Conservation (phyloP, 345 rosid genomes). For the Jatropha curcas region DNA sequence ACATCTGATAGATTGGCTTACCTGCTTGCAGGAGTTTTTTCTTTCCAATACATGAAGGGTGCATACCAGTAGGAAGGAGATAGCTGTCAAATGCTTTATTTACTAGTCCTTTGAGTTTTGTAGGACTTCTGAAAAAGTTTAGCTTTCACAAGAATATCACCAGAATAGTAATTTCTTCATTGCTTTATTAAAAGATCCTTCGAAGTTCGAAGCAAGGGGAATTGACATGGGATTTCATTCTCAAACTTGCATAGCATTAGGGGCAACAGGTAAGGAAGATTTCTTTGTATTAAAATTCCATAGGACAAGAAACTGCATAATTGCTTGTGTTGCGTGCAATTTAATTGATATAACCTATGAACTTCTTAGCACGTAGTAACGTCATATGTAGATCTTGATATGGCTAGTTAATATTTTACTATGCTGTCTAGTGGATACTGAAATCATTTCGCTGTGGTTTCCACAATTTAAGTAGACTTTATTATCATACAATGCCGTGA, state of each 20-base stretch:
- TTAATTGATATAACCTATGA: neutral
- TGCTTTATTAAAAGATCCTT: neutral
- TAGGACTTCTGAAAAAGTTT: neutral
- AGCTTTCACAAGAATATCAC: neutral
- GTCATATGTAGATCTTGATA: neutral
- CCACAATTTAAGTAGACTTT: neutral
- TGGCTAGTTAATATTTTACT: neutral
- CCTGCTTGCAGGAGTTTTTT: constrained; percentile 6
- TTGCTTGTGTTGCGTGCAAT: neutral
- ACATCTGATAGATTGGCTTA: constrained; percentile 1
- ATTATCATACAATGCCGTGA: neutral
- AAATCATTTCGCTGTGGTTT: neutral
- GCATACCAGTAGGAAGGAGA: neutral
- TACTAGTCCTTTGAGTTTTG: constrained; percentile 1
- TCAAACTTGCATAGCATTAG: neutral
- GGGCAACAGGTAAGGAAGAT: neutral
- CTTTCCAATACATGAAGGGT: neutral
- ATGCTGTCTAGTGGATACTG: neutral
- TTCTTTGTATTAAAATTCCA: neutral
- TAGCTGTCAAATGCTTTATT: neutral
- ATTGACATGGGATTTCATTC: constrained; percentile 2
- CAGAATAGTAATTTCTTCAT: neutral
- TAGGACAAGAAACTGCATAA: neutral
- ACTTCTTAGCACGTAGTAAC: neutral
- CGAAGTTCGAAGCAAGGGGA: constrained; percentile 8